Evolutionary conservation across 2,329 filamentous ascomycete species (phyloP).

Genomic region (Fusarium cicatricum): DNA sequence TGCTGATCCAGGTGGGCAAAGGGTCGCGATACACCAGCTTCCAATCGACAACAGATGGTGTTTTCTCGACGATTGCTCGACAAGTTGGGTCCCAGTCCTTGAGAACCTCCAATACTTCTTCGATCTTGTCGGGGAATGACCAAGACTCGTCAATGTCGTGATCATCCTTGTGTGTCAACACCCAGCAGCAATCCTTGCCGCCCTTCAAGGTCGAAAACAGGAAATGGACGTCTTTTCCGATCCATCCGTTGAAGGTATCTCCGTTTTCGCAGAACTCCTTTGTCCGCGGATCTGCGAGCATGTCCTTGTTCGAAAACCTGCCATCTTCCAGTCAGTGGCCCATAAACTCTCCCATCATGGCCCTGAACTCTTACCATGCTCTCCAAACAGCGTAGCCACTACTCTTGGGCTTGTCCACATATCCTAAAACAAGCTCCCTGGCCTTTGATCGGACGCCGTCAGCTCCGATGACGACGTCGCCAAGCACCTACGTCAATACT

Average conservation of each 20-base stretch:
- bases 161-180: constrained; percentile 57
- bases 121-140: constrained; percentile 30
- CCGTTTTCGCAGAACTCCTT: constrained; percentile 63
- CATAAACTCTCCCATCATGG: background rate
- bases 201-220: constrained; percentile 63
- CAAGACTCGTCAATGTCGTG: constrained; percentile 34
- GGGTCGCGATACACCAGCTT: constrained; percentile 33
- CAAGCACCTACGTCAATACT: background rate
- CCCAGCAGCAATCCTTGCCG: constrained; percentile 59
- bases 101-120: constrained; percentile 22
- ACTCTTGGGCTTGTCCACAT: constrained; percentile 25
- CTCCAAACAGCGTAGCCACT: constrained; percentile 46
- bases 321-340: fast-evolving
- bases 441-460: constrained; percentile 32
- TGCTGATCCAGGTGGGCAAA: constrained; percentile 24
- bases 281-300: constrained; percentile 60
- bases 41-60: constrained; percentile 21
- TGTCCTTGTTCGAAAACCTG: constrained; percentile 53
- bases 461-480: constrained; percentile 31
- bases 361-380: constrained; percentile 55
- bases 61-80: constrained; percentile 33
- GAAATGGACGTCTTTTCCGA: constrained; percentile 51
- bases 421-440: constrained; percentile 30
- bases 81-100: constrained; percentile 22
- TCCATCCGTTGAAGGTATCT: constrained; percentile 67